Evolutionary conservation across 306 rosid species (phyloP).

Genomic region (Prunus armeniaca): DNA sequence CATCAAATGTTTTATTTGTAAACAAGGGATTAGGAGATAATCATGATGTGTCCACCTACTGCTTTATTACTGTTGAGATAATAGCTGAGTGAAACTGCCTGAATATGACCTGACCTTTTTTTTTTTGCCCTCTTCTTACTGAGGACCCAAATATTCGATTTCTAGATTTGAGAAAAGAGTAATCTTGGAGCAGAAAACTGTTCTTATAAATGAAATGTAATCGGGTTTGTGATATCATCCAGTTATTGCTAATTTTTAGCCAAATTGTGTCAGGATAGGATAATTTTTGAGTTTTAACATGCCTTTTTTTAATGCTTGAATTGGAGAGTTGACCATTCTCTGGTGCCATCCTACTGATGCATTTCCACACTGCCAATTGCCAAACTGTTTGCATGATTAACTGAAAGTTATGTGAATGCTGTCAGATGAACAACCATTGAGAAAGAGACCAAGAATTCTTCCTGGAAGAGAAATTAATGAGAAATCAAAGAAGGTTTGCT

Average conservation of each 20-base stretch:
- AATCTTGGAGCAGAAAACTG: no score
- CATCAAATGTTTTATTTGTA: neutral
- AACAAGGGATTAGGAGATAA: neutral
- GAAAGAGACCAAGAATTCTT: constrained; percentile 66
- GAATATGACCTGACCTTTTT: neutral
- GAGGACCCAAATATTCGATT: constrained; percentile 1
- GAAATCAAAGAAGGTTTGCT: constrained; percentile 82
- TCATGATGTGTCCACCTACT: neutral
- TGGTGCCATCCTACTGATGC: constrained; percentile 6
- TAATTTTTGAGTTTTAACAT: neutral
- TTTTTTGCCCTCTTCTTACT: neutral
- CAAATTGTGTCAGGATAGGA: neutral
- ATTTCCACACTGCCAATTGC: constrained; percentile 14
- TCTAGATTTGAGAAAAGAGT: constrained; percentile 11
- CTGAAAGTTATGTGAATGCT: constrained; percentile 30
- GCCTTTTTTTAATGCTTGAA: neutral
- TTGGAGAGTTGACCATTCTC: neutral
- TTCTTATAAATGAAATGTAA: neutral
- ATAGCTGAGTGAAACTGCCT: constrained; percentile 6
- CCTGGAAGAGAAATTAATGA: constrained; percentile 74
- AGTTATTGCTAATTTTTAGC: neutral
- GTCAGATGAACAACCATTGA: constrained; percentile 65
- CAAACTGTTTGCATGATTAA: constrained; percentile 15
- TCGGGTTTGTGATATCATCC: neutral
- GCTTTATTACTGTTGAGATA: constrained; percentile 14